phyloP scores from a whole-genome alignment of 192 early-diverging fungal genomes.

The Podila horticola region DNA sequence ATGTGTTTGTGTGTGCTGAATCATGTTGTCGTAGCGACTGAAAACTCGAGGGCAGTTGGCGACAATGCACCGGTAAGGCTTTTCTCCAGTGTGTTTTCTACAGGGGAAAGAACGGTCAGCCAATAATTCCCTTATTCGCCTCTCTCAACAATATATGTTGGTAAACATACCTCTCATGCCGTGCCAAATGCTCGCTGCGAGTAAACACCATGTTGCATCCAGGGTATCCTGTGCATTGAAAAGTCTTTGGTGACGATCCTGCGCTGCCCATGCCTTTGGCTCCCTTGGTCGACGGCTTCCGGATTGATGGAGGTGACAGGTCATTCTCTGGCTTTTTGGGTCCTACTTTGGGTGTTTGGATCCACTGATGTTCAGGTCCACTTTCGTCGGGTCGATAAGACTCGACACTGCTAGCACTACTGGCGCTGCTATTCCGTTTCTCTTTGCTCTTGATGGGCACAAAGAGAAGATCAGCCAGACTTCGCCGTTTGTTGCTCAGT shows the following conservation, averaged over 20 bases:
- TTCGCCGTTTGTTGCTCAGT: constrained; percentile 37
- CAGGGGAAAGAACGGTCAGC: background rate
- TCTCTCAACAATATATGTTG: background rate
- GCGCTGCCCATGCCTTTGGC: constrained; percentile 5
- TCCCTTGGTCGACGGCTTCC: constrained; percentile 11
- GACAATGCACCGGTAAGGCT: constrained; percentile 71
- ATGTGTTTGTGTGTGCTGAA: constrained; percentile 76
- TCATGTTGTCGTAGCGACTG: constrained; percentile 80
- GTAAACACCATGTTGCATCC: constrained; percentile 53
- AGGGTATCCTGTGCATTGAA: constrained; percentile 51
- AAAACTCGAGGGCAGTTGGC: constrained; percentile 67
- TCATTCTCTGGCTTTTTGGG: background rate
- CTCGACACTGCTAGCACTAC: constrained; percentile 24
- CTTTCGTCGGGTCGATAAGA: constrained; percentile 39
- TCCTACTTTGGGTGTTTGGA: constrained; percentile 12
- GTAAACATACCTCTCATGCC: constrained; percentile 42
- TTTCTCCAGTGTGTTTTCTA: constrained; percentile 57
- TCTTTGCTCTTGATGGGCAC: constrained; percentile 40
- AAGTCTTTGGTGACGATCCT: constrained; percentile 44
- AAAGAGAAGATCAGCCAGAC: constrained; percentile 38
- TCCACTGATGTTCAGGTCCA: background rate
- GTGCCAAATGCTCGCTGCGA: constrained; percentile 46
- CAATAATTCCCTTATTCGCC: background rate
- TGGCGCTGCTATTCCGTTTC: constrained; percentile 27
- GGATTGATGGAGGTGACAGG: constrained; percentile 8